These are phyloP conservation scores for Neonectria punicea DNA, from an alignment of 2,329 filamentous ascomycete species.

Conservation along the genomic window DNA sequence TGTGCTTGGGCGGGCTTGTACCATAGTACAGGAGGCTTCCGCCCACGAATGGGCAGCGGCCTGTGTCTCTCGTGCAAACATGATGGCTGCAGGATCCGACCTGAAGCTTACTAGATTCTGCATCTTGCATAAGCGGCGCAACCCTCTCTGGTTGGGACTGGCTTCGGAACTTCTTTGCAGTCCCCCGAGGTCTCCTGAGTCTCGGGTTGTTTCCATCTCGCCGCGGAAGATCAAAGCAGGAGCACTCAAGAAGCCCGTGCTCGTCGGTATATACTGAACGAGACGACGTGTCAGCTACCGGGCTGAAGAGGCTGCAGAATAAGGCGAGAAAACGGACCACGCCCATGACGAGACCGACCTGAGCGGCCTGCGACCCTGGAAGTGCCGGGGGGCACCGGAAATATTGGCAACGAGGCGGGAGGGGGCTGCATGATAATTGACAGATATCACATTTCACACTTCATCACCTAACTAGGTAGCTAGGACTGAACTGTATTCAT, in stretches of 20 bases:
- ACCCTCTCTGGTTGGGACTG: conserved; percentile 24
- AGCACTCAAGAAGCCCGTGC: conserved; percentile 21
- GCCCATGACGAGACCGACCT: conserved; percentile 17
- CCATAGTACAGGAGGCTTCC: conserved; percentile 30
- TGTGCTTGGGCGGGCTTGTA: conserved; percentile 29
- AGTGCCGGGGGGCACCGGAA: conserved; percentile 23
- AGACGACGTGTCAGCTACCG: conserved; percentile 32
- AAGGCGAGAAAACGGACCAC: conserved; percentile 27
- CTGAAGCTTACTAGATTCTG: conserved; percentile 37
- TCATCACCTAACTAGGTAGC: background rate
- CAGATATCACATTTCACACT: conserved; percentile 38
- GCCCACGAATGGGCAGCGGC: conserved; percentile 36
- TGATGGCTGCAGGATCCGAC: conserved; percentile 35
- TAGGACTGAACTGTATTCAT: background rate
- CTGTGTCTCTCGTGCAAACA: conserved; percentile 34
- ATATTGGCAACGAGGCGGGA: conserved; percentile 1
- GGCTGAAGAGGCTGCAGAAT: conserved; percentile 31
- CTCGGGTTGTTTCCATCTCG: conserved; percentile 27
- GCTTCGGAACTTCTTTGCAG: conserved; percentile 25
- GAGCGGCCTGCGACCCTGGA: conserved; percentile 22
- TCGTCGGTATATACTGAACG: conserved; percentile 25
- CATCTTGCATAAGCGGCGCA: conserved; percentile 47
- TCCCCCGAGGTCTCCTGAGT: conserved; percentile 21
- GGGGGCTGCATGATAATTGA: conserved; percentile 31
- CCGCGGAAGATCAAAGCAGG: conserved; percentile 18